phyloP scores from a whole-genome alignment of 352 stramenopile species.

The Pythium apleroticum region DNA sequence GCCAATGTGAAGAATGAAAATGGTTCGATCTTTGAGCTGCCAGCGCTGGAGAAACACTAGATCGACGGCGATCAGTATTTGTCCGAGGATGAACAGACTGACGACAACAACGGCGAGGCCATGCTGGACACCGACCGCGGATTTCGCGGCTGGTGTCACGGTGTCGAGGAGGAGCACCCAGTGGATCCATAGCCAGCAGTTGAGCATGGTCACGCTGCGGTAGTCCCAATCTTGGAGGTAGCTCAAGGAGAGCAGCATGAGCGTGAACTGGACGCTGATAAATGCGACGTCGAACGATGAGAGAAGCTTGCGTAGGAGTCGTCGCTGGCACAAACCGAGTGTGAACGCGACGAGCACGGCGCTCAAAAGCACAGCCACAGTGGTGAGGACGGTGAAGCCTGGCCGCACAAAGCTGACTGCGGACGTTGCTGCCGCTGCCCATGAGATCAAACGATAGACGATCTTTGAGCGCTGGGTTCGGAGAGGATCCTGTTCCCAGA shows the following conservation, averaged over 20 bases:
- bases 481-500: too few relatives aligned
- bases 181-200: conserved; percentile 29
- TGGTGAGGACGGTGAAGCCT: not conserved
- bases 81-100: not conserved
- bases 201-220: not conserved
- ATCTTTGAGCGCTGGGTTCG: too few relatives aligned
- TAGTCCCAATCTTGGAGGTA: conserved; percentile 27
- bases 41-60: conserved; percentile 12
- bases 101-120: conserved; percentile 8
- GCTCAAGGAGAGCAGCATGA: conserved; percentile 13
- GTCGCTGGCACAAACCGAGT: conserved; percentile 16
- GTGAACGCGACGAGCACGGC: not conserved
- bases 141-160: conserved; percentile 13
- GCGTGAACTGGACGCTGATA: conserved; percentile 22
- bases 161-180: conserved; percentile 25
- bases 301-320: conserved; percentile 16
- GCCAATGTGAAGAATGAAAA: not conserved
- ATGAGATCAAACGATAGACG: too few relatives aligned
- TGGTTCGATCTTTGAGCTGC: conserved; percentile 12
- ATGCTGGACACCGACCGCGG: conserved; percentile 3
- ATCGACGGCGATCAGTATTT: conserved; percentile 10
- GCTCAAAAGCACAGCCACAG: not conserved
- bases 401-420: too few relatives aligned
- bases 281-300: conserved; percentile 31
- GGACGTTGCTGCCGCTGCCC: too few relatives aligned